Percentiles rank a stretch among this genome's conserved stretches.
phyloP scores from a whole-genome alignment of 352 stramenopile genomes.

The Aphanomyces euteiches region DNA sequence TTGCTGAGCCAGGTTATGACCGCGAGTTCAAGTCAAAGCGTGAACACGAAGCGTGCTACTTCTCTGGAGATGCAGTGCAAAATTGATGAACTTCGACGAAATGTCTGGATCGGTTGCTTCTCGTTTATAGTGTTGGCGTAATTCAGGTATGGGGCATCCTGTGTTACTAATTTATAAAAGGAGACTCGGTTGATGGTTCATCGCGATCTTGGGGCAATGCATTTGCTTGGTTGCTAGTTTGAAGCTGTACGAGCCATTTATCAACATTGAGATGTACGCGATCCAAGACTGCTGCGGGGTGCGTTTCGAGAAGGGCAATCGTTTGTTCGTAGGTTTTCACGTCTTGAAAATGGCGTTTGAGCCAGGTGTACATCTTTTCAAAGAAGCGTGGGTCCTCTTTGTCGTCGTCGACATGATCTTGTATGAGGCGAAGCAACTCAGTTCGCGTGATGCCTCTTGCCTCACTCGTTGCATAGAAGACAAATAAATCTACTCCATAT shows the following conservation, averaged over 20 bases:
- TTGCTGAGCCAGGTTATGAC: too few species aligned
- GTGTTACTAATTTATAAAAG: too few species aligned
- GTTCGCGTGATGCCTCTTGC: conserved; percentile 15
- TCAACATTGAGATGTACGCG: background rate
- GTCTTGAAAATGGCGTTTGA: conserved; percentile 14
- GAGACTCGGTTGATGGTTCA: too few species aligned
- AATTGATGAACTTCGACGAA: too few species aligned
- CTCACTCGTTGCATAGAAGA: background rate
- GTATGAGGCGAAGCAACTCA: conserved; percentile 5
- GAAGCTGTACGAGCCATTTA: background rate
- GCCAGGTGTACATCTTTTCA: conserved; percentile 23
- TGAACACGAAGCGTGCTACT: too few species aligned
- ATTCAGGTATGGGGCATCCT: too few species aligned
- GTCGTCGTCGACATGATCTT: conserved; percentile 12
- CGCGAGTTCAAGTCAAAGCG: too few species aligned
- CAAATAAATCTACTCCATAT: conserved; percentile 13
- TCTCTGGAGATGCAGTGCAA: too few species aligned
- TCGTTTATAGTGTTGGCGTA: too few species aligned
- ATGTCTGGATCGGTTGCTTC: too few species aligned
- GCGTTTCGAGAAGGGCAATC: background rate
- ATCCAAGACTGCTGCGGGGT: background rate
- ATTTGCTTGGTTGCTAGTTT: conserved; percentile 9
- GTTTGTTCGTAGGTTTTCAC: background rate
- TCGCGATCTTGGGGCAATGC: background rate
- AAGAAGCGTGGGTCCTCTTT: conserved; percentile 12